Evolutionary conservation across 176 grass and related monocot genomes (phyloP), one percentile per base, ranked within the genome.

Genomic region (Carex pumila): DNA sequence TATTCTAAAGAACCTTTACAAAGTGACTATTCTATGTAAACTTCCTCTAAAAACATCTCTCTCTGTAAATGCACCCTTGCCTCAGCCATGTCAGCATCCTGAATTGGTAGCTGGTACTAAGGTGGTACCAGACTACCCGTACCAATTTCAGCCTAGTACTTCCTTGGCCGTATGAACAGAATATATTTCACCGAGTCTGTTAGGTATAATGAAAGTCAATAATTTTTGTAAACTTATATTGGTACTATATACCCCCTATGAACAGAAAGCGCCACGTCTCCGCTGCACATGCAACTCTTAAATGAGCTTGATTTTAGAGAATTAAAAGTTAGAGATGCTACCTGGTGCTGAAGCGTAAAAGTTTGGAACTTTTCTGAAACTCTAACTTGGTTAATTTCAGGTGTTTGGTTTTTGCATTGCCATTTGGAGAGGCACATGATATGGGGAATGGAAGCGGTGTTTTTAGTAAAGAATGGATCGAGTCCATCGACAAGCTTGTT

Each of bases 341-440:
- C 39, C 72, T 77, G 18, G 11, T 12, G 10, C 22, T 77, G 41
- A 25, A 55, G 21, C 45, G 18, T 55, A 54, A 54, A 54, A 50
- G 9, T 12, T 52, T 14, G 9, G n/a, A 53, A 75, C 9, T 4
- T 32, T 39, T n/a, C 17, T 58, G 56, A 59, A 59, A 36, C 43
- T 30, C 52, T 62, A 10, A 60, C 14, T 62, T 39, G 5, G 18
- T 80, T 56, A 58, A 57, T 56, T 30, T 61, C 54, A 80, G 78
- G 92, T 94, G 74, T 47, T 7, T 97, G 94, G 94, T 88, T 97
- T 86, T 84, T 90, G 17, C 91, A 93, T 54, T 97, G 94, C 88
- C 94, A 97, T 84, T 81, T 97, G 39, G 94, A 97, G 81, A 65
- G 77, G 37, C 94, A 93, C 72, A 83, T 91, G 17, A 84, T 86